Conservation (phyloP, 1,284 basidiomycete species). For the Melampsora americana region DNA sequence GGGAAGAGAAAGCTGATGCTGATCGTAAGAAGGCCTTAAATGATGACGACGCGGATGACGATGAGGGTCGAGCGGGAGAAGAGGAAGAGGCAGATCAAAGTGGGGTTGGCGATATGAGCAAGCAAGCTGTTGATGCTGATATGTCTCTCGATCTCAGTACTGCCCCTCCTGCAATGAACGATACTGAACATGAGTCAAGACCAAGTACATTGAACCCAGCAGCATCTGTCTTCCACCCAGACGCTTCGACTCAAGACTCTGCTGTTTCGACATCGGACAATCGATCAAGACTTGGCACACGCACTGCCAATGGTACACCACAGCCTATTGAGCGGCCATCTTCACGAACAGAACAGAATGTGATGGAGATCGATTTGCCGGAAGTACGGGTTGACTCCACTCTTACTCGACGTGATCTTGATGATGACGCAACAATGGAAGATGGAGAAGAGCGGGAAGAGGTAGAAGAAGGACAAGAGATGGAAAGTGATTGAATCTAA, state of each 20-base stretch:
- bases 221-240: not conserved
- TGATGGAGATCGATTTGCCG: not conserved
- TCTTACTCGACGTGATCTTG: not conserved
- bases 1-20: slow-evolving; percentile 41
- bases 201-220: not conserved
- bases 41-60: slow-evolving; percentile 39
- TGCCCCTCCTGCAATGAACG: not conserved
- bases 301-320: not conserved
- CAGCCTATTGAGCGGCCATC: not conserved
- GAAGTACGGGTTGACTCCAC: not conserved
- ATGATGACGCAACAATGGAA: slow-evolving; percentile 5
- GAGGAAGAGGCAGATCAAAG: not conserved
- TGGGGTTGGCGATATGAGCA: not conserved
- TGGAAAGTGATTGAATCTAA: slow-evolving; percentile 3
- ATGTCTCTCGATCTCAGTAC: no score
- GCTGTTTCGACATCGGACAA: slow-evolving; percentile 2
- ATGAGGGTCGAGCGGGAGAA: slow-evolving; percentile 11
- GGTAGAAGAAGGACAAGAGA: slow-evolving; percentile 21
- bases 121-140: not conserved
- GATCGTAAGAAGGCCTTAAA: slow-evolving; percentile 42
- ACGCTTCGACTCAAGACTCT: not conserved
- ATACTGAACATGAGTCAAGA: not conserved
- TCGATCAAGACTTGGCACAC: not conserved
- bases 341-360: not conserved
- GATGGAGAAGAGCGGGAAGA: slow-evolving; percentile 13